Percentiles rank a stretch among this genome's conserved stretches.
These are phyloP conservation scores for Populus tremula DNA, from an alignment of 345 rosid species.

Conservation along the genomic window DNA sequence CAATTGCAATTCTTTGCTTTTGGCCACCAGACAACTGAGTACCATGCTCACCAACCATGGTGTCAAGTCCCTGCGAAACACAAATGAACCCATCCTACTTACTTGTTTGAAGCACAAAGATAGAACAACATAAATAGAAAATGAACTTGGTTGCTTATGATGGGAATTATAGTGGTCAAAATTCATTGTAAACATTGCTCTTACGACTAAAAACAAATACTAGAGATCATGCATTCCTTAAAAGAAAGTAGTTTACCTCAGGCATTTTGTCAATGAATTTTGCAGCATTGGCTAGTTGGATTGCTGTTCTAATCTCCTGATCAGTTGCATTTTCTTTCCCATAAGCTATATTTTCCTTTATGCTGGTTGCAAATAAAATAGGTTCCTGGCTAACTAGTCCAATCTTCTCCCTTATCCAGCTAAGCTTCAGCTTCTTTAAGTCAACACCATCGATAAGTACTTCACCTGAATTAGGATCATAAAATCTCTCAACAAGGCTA, in stretches of 20 bases:
- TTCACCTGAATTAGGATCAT: slow-evolving; percentile 68
- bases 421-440: slow-evolving; percentile 51
- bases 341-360: slow-evolving; percentile 61
- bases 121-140: neutral
- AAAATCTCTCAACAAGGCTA: slow-evolving; percentile 64
- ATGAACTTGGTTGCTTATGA: neutral
- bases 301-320: slow-evolving; percentile 52
- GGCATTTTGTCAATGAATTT: slow-evolving; percentile 63
- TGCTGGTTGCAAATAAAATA: slow-evolving; percentile 47
- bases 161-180: neutral
- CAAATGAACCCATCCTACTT: neutral
- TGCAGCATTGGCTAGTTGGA: slow-evolving; percentile 60
- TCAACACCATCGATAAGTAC: slow-evolving; percentile 56
- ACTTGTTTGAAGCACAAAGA: neutral
- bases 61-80: slow-evolving; percentile 58
- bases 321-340: slow-evolving; percentile 59
- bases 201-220: neutral
- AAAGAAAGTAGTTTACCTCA: slow-evolving; percentile 30
- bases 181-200: too few species aligned
- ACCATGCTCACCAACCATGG: slow-evolving; percentile 91
- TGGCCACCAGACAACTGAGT: slow-evolving; percentile 76
- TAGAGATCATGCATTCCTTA: neutral
- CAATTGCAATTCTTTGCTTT: slow-evolving; percentile 64
- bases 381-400: slow-evolving; percentile 78
- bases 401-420: slow-evolving; percentile 55